Evolutionary conservation across 257 asterid genomes (phyloP).

Genomic region (Vinca minor): DNA sequence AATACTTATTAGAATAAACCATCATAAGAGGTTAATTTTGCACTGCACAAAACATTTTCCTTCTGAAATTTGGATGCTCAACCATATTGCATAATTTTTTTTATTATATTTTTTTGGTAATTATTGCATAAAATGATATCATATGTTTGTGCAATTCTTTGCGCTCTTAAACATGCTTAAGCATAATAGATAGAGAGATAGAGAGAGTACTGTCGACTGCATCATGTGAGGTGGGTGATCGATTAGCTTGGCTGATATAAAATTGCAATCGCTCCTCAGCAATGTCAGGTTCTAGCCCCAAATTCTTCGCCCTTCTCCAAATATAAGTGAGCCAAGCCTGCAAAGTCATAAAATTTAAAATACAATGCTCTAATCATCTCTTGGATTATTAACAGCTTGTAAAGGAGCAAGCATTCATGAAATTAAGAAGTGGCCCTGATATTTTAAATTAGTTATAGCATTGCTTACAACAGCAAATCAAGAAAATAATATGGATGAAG

Average conservation of each 20-base stretch:
- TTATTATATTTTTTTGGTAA: too few relatives aligned
- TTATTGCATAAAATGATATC: background rate
- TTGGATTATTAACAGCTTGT: background rate
- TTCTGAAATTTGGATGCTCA: background rate
- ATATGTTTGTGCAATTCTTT: background rate
- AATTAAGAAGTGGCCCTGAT: background rate
- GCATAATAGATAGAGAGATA: background rate
- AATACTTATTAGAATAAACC: background rate
- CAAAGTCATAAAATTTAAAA: background rate
- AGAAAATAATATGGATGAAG: background rate
- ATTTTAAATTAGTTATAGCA: background rate
- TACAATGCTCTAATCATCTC: background rate
- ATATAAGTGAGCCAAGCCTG: conserved; percentile 80
- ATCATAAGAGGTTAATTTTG: background rate
- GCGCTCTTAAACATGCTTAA: background rate
- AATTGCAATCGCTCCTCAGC: conserved; percentile 65
- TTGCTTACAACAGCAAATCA: background rate
- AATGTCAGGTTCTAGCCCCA: conserved; percentile 64
- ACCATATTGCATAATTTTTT: too few relatives aligned
- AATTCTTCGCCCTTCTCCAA: conserved; percentile 77
- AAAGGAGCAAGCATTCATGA: background rate
- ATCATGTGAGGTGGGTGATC: conserved; percentile 52
- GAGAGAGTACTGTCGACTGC: conserved; percentile 61
- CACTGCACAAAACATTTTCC: background rate
- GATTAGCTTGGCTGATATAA: conserved; percentile 62